Evolutionary conservation across 192 early-diverging fungal genomes (phyloP), one percentile per base, ranked within the genome.

Genomic region (Allomyces javanicus): DNA sequence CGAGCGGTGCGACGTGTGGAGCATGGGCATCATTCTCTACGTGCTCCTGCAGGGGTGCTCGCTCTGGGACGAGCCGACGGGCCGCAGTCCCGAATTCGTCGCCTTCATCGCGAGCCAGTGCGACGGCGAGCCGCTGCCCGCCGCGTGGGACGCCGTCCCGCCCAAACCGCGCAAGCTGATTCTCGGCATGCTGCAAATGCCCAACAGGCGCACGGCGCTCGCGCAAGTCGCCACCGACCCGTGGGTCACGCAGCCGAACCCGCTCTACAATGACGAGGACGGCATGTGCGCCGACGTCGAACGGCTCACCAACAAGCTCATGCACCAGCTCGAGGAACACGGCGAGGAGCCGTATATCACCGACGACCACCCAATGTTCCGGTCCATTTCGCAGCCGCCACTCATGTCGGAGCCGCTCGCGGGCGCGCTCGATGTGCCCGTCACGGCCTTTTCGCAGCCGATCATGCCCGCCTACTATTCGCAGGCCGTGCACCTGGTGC

Each of bases 1-100:
- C 21, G 75, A 82, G 55, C 67, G 70, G 40, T 84, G 83, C 1
- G 86, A 88, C 64, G 76, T 88, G 10, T 88, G 86, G 86, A 81
- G 80, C 27, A 68, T 74, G n/a, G 86, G 86, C 0, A 75, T 88
- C 58, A 86, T 88, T 45, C 74, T 88, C 22, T 88, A 77, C 66
- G 86, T 83, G 0, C 74, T 88, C 50, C 72, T 87, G 69, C 72
- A 75, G n/a, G 86, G 86, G 65, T 85, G 83, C 63, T 86, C 86
- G 1, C 79, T 85, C 1, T 88, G 86, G 86, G 84, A 77, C 14
- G 76, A 83, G 65, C 86, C 86, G 0, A 84, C 84, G 3, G 64
- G 64, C 24, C 72, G 77, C 40, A 84, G 83, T 66, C 70, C 74
- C 17, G 85, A 87, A 62, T 88, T 82, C 64, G 66, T 73, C n/a